These are phyloP conservation scores for Rhizophora apiculata DNA, from an alignment of 345 rosid genomes.

Conservation along the genomic window DNA sequence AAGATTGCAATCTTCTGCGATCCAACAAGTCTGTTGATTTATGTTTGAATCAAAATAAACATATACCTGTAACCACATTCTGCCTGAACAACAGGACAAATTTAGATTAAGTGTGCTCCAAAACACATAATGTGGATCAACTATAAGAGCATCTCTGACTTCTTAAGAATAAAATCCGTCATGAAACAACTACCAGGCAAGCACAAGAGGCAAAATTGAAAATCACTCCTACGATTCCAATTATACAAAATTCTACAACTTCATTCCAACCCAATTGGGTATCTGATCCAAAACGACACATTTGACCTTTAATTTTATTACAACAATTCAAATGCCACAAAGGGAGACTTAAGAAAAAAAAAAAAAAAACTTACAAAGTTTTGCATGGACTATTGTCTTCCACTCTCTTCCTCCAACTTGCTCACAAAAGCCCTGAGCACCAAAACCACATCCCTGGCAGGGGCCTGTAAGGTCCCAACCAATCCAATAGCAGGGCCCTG, in stretches of 20 bases:
- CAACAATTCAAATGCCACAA: slow-evolving; percentile 13
- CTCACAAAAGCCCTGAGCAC: slow-evolving; percentile 75
- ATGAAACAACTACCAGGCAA: not conserved
- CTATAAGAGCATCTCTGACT: not conserved
- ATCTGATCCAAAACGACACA: not conserved
- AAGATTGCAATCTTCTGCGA: not conserved
- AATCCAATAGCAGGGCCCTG: slow-evolving; percentile 77
- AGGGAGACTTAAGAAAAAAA: not conserved
- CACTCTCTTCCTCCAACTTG: slow-evolving; percentile 83
- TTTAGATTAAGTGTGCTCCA: not conserved
- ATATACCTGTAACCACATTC: not conserved
- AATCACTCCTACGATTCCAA: not conserved
- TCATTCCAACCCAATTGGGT: not conserved
- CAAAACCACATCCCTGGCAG: slow-evolving; percentile 78
- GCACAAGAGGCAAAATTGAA: not conserved
- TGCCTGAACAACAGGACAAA: not conserved
- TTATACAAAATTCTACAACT: slow-evolving; percentile 16
- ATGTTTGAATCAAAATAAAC: not conserved
- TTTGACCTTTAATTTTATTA: not conserved
- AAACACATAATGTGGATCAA: not conserved
- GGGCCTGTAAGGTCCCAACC: slow-evolving; percentile 84
- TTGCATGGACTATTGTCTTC: slow-evolving; percentile 33
- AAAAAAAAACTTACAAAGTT: slow-evolving; percentile 1
- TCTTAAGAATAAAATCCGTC: not conserved
- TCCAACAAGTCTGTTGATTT: not conserved